These are phyloP conservation scores for Metschnikowia lachancei DNA, from an alignment of 805 yeast genomes.

Conservation along the genomic window DNA sequence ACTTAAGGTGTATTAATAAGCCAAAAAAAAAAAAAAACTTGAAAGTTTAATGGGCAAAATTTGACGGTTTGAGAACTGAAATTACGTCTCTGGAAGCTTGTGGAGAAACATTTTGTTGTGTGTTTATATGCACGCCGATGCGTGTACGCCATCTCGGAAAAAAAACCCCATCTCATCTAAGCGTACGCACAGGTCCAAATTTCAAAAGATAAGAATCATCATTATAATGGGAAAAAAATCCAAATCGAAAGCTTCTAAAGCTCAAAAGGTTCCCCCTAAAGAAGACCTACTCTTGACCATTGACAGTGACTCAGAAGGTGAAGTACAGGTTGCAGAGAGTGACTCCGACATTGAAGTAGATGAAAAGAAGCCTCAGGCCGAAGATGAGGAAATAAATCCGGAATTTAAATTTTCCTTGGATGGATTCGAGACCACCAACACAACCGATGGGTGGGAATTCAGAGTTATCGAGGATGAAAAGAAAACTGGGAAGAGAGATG, in stretches of 20 bases:
- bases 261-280: constrained; percentile 11
- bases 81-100: not conserved
- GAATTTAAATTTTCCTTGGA: constrained; percentile 69
- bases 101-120: not conserved
- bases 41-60: no score
- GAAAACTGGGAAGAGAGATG: constrained; percentile 46
- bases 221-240: constrained; percentile 17
- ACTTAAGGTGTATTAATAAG: no score
- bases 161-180: constrained; percentile 3
- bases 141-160: constrained; percentile 9
- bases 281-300: constrained; percentile 71
- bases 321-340: constrained; percentile 19
- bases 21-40: no score
- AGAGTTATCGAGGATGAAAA: constrained; percentile 44
- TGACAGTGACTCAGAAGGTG: constrained; percentile 67
- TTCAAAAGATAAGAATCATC: not conserved
- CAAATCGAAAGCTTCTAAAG: constrained; percentile 9
- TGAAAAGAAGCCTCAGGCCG: constrained; percentile 17
- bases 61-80: not conserved
- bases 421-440: constrained; percentile 47
- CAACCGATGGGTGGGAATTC: constrained; percentile 84
- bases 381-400: constrained; percentile 57
- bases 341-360: constrained; percentile 28
- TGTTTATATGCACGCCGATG: constrained; percentile 10
- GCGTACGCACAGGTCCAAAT: not conserved